A percentile compares a stretch with the other conserved stretches of the same genome.
Evolutionary conservation across 2,329 filamentous ascomycete species (phyloP).

Genomic region (Diaporthe sp.): DNA sequence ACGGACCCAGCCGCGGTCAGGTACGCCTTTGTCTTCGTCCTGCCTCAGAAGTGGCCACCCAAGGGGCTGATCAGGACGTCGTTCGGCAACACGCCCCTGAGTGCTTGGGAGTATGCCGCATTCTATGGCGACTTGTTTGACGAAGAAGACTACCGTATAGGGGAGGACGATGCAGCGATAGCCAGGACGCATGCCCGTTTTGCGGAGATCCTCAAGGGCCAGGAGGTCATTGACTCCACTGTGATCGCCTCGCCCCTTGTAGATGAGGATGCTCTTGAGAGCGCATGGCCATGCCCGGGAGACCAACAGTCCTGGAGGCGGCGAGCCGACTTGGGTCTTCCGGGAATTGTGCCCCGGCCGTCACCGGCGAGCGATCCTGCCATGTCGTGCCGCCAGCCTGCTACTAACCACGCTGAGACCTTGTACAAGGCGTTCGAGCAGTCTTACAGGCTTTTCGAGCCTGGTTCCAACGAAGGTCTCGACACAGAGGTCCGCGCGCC

Average conservation of each 20-base stretch:
- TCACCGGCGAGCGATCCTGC: background rate
- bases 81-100: constrained; percentile 15
- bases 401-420: background rate
- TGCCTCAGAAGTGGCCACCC: background rate
- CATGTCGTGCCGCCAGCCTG: too few species aligned
- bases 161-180: background rate
- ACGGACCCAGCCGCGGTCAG: constrained; percentile 36
- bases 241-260: background rate
- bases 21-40: constrained; percentile 12
- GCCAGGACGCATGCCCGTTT: background rate
- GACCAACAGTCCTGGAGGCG: background rate
- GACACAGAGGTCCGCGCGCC: background rate
- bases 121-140: background rate
- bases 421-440: background rate
- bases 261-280: constrained; percentile 7
- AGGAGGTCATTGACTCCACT: background rate
- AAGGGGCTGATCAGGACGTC: background rate
- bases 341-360: background rate
- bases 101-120: background rate
- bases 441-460: background rate
- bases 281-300: background rate
- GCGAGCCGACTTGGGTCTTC: constrained; percentile 8
- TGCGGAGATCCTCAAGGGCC: background rate
- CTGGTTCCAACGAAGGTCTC: background rate
- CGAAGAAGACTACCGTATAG: background rate